Evolutionary conservation across 2,329 filamentous ascomycete species (phyloP).

Genomic region (Claviceps humidiphila): DNA sequence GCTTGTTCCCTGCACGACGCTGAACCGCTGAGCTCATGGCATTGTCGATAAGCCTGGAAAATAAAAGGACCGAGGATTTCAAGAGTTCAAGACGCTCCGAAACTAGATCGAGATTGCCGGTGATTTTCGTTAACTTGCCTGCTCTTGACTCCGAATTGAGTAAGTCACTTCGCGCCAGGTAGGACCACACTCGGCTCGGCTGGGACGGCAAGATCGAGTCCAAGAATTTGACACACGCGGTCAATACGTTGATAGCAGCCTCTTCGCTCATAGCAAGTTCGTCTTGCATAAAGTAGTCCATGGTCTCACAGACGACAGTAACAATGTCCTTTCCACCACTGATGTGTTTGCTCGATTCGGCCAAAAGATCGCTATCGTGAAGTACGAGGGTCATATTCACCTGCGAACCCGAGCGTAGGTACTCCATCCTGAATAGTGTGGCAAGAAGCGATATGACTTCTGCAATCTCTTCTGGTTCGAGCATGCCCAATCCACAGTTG

Average conservation of each 20-base stretch:
- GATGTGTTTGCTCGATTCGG: constrained; percentile 41
- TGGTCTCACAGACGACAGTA: constrained; percentile 67
- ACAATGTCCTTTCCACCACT: constrained; percentile 59
- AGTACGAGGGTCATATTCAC: constrained; percentile 19
- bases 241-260: constrained; percentile 50
- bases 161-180: constrained; percentile 68
- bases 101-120: constrained; percentile 71
- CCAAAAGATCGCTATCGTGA: constrained; percentile 32
- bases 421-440: constrained; percentile 47
- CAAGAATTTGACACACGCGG: constrained; percentile 68
- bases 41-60: constrained; percentile 63
- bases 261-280: constrained; percentile 44
- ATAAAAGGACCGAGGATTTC: constrained; percentile 58
- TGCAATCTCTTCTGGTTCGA: constrained; percentile 48
- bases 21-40: constrained; percentile 56
- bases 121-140: constrained; percentile 63
- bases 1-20: constrained; percentile 44
- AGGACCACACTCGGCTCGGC: constrained; percentile 81
- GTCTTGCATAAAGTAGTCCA: constrained; percentile 57
- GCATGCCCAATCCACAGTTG: constrained; percentile 35
- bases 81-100: constrained; percentile 67
- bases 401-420: constrained; percentile 21
- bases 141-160: constrained; percentile 64
- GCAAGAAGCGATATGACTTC: constrained; percentile 66
- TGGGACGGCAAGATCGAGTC: constrained; percentile 58